Base-by-base conservation (phyloP, 2,329 filamentous ascomycete species). In the Colletotrichum horii region DNA sequence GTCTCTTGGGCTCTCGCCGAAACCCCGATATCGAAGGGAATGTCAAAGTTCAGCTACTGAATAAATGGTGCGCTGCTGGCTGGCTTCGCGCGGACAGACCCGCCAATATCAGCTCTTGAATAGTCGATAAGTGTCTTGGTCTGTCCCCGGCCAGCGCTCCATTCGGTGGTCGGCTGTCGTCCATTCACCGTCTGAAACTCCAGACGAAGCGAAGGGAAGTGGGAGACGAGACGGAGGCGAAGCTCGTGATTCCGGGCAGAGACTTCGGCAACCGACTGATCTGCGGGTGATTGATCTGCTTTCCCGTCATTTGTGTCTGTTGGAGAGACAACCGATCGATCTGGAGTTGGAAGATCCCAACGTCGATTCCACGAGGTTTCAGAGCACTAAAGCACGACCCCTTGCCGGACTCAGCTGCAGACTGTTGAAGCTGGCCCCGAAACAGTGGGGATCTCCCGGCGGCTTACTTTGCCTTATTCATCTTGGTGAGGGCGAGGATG, bases 311-410 rank as follows among this genome's bases (percentile, higher is more conserved):
- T 30, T 22, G 24, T 32, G 14, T 22, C 52, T 56, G 73, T 75
- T 75, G 69, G 66, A 70, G 62, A 43, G 24, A 70, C 73, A 72
- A 75, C 62, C 62, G 69, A 72, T 72, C 62, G 62, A 72, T 62
- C 38, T 32, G 34, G 16, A 15, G 56, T 52, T 66, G 26, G 58
- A 48, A 38, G 60, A 62, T 43, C 22, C 58, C 24, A 64, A 38
- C 36, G 56, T 62, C 56, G 65, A 48, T 34, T 60, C 64, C 22
- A 24, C 15, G 34, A 68, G 55, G 55, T 52, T 68, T 69, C 36
- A 56, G 30, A 43, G 66, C 56, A 24, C 38, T 28, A 24, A 28
- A 48, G 56, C 60, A 52, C 24, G 38, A n/a, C 55, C 56, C 71
- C 43, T 48, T 58, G 65, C 28, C 12, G 24, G 34, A 26, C 34